Evolutionary conservation across 192 early-diverging fungal species (phyloP).

Genomic region (Powellomyces hirtus): DNA sequence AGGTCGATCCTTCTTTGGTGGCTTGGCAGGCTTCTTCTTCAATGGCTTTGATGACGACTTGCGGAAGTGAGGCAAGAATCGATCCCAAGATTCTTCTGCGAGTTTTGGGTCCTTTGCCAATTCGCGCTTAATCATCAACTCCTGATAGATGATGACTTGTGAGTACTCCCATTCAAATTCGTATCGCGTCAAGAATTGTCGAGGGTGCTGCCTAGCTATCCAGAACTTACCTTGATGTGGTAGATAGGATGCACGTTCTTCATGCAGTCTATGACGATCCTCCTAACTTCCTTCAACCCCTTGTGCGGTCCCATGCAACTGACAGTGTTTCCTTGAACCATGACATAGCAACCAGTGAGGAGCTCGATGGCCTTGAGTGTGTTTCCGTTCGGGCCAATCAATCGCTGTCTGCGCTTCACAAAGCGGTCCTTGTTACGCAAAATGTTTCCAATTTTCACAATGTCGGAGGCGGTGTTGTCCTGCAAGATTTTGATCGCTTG

Average conservation of each 20-base stretch:
- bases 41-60: constrained; percentile 73
- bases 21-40: constrained; percentile 42
- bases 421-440: constrained; percentile 96
- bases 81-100: constrained; percentile 91
- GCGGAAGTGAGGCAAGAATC: constrained; percentile 96
- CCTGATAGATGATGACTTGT: constrained; percentile 61
- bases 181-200: no score
- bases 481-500: constrained; percentile 91
- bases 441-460: constrained; percentile 97
- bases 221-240: constrained; percentile 83
- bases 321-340: constrained; percentile 99
- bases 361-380: constrained; percentile 96
- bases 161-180: no score
- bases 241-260: constrained; percentile 99
- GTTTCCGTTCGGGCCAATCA: constrained; percentile 94
- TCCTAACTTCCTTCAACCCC: constrained; percentile 81
- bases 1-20: constrained; percentile 80
- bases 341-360: constrained; percentile 89
- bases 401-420: constrained; percentile 90
- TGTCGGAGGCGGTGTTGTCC: constrained; percentile 89
- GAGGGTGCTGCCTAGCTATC: no score
- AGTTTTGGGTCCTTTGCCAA: constrained; percentile 95
- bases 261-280: constrained; percentile 95
- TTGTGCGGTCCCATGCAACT: constrained; percentile 88
- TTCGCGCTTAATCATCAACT: constrained; percentile 98